Base-by-base conservation (phyloP, 1,139 yeast species). In the Pichia cactophila region DNA sequence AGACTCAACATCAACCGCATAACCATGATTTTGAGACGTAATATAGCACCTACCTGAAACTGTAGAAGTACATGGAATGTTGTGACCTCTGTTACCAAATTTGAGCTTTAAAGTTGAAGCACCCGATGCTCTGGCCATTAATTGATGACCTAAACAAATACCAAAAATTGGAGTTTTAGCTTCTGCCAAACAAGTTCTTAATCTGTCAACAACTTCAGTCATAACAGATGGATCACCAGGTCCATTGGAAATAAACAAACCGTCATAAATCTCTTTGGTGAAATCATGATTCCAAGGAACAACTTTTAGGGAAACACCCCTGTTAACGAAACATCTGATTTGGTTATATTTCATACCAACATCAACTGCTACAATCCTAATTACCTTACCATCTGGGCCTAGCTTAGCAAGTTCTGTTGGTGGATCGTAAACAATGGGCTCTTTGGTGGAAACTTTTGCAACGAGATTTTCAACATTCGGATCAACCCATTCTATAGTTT, bases 1-100 rank as follows among this genome's bases (percentile, higher is more conserved):
- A 50, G 96, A 80, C 44, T 72, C 68, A 50, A 82, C 78, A 68
- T 94, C 97, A 57, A 94, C 99, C 48, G 98, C 99, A 68, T 73
- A 94, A 72, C 99, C 99, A 72, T 94, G 99, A 69, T 94, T 94
- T 74, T 94, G 99, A 46, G 97, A 92, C 45, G 98, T 94, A 69
- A 94, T 94, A 75, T 94, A 90, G 78, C 99, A 94, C 69, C 96
- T 81, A 49, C 98, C 98, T 54, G 89, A 84, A 58, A 89, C 79
- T 55, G 92, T 76, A 49, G 95, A 87, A 52, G 97, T 88, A 75
- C 96, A 90, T 57, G 99, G 99, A 61, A 94, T 94, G 69, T 94
- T 94, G 74, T 94, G 99, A 66, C 97, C 99, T 78, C 99, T 90
- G 78, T 94, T 94, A 83, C 99, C 99, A 64, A 88, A 94, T 73